phyloP scores from a whole-genome alignment of 2,329 filamentous ascomycete species.

The Pestalotiopsis sp. region DNA sequence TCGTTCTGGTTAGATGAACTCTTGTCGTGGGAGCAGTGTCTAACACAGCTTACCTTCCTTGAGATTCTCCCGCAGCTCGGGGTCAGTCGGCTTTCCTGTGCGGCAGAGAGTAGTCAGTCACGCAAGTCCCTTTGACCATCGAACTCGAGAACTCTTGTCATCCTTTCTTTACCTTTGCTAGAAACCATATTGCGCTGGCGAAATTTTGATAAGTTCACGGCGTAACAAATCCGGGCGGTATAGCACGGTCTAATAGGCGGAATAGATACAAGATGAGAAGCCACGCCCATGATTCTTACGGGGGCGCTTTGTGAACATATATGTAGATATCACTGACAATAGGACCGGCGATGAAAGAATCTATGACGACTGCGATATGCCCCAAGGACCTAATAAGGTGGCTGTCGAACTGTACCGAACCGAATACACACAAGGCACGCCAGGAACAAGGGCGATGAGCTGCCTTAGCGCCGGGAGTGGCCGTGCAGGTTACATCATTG shows the following conservation, averaged over 20 bases:
- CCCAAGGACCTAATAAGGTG: too few species aligned
- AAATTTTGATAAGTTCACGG: too few species aligned
- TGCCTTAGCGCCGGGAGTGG: constrained; percentile 7
- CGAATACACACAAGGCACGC: not conserved
- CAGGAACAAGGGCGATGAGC: constrained; percentile 1
- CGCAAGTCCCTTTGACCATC: not conserved
- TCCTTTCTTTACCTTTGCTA: constrained; percentile 1
- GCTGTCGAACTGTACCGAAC: not conserved
- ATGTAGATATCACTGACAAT: not conserved
- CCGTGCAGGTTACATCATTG: constrained; percentile 9
- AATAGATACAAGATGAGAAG: not conserved
- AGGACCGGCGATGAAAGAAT: not conserved
- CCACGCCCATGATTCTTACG: not conserved
- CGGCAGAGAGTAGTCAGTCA: not conserved
- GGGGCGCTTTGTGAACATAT: not conserved
- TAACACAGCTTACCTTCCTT: constrained; percentile 34
- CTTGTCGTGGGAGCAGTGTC: not conserved
- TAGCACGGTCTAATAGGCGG: too few species aligned
- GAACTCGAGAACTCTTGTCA: not conserved
- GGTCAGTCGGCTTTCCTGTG: constrained; percentile 41
- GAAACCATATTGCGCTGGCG: constrained; percentile 1
- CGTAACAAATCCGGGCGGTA: too few species aligned
- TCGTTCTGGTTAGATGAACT: not conserved
- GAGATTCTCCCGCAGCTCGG: constrained; percentile 40
- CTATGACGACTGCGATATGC: constrained; percentile 10